Conservation (phyloP, 805 yeast species). For the Starmerella bacillaris region DNA sequence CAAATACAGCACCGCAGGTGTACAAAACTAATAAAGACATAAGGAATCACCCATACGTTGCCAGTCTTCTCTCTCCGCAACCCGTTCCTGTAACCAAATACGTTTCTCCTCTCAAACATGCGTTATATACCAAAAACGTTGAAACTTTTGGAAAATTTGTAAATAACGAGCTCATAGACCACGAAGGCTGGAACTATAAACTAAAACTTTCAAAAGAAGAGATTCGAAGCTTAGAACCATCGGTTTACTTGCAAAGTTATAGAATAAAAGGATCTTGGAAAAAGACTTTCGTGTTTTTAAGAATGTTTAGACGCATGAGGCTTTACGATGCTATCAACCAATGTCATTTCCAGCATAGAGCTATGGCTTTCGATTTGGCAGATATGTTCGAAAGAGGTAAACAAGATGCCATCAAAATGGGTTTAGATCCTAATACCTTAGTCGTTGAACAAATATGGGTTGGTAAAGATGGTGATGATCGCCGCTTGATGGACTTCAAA, state of each 20-base stretch:
- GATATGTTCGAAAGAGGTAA: slow-evolving; percentile 56
- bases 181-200: slow-evolving; percentile 33
- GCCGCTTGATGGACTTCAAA: slow-evolving; percentile 56
- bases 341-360: slow-evolving; percentile 70
- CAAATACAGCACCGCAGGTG: not conserved
- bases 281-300: slow-evolving; percentile 62
- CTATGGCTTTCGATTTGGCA: slow-evolving; percentile 61
- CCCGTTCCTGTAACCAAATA: slow-evolving; percentile 28
- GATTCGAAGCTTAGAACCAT: slow-evolving; percentile 68
- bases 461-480: slow-evolving; percentile 70
- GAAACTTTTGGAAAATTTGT: slow-evolving; percentile 59
- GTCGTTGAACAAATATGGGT: slow-evolving; percentile 75
- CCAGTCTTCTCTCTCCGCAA: slow-evolving; percentile 29
- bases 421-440: slow-evolving; percentile 40
- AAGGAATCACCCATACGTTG: slow-evolving; percentile 14
- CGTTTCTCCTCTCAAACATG: slow-evolving; percentile 52
- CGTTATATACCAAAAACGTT: slow-evolving; percentile 48
- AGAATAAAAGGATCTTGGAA: slow-evolving; percentile 77
- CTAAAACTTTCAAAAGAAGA: slow-evolving; percentile 45
- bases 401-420: slow-evolving; percentile 44
- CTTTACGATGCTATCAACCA: slow-evolving; percentile 74
- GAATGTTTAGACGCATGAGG: slow-evolving; percentile 55
- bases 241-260: slow-evolving; percentile 61
- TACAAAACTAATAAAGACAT: slow-evolving; percentile 15
- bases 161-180: slow-evolving; percentile 31